These are phyloP conservation scores for Nitzschia inconspicua DNA, from an alignment of 108 stramenopile genomes.

Conservation along the genomic window DNA sequence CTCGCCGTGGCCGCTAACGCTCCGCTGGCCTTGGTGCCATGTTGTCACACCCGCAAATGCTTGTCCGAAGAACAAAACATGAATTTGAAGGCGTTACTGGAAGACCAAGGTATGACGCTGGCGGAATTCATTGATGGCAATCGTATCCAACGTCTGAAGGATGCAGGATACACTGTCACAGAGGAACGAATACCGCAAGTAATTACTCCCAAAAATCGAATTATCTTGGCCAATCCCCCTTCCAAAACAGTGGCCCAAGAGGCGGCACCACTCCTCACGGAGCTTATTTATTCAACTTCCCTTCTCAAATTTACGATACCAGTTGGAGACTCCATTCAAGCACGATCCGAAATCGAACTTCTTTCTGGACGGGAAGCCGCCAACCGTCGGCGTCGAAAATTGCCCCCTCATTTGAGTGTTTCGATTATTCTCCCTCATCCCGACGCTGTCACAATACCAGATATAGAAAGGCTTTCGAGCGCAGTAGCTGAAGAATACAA, in stretches of 20 bases:
- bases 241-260: neutral
- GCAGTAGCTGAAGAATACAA: neutral
- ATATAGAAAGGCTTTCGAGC: conserved; percentile 9
- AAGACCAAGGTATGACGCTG: conserved; percentile 14
- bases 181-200: conserved; percentile 38
- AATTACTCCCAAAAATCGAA: conserved; percentile 58
- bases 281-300: neutral
- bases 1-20: conserved; percentile 36
- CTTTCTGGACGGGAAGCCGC: conserved; percentile 46
- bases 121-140: conserved; percentile 45
- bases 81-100: neutral
- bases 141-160: conserved; percentile 36
- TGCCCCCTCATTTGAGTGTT: conserved; percentile 29
- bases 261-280: neutral
- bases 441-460: neutral
- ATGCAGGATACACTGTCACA: conserved; percentile 39
- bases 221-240: conserved; percentile 45
- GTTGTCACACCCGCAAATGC: conserved; percentile 43
- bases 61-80: neutral
- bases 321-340: conserved; percentile 26
- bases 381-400: conserved; percentile 29
- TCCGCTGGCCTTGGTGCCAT: conserved; percentile 60
- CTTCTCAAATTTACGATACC: conserved; percentile 41
- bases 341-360: conserved; percentile 13
- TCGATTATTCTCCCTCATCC: conserved; percentile 41